These are phyloP conservation scores for Rauvolfia tetraphylla DNA, from an alignment of 257 asterid species.

Conservation along the genomic window DNA sequence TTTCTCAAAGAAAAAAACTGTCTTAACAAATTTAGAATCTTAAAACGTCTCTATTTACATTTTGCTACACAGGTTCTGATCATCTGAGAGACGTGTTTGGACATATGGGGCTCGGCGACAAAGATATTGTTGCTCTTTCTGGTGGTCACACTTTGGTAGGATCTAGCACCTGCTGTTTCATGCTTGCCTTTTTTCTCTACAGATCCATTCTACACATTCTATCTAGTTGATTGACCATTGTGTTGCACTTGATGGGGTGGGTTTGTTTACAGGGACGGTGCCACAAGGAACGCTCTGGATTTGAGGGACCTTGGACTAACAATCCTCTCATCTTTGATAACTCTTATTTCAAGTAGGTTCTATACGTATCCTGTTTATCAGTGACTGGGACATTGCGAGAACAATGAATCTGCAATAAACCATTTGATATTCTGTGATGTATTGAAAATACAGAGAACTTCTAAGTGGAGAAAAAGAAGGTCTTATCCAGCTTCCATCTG, in stretches of 20 bases:
- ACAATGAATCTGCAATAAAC: neutral
- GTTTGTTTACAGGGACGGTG: conserved; percentile 54
- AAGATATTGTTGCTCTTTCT: conserved; percentile 81
- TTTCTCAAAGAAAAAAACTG: too few relatives aligned
- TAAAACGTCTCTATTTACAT: neutral
- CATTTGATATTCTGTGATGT: neutral
- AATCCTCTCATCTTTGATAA: conserved; percentile 82
- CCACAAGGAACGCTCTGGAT: conserved; percentile 85
- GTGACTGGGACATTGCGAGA: neutral
- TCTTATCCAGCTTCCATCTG: conserved; percentile 65
- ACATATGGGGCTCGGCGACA: conserved; percentile 81
- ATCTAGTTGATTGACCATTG: neutral
- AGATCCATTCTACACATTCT: too few relatives aligned
- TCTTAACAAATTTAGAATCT: neutral
- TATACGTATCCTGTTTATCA: neutral
- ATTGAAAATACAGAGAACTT: conserved; percentile 46
- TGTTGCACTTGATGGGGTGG: neutral
- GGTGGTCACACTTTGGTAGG: conserved; percentile 86
- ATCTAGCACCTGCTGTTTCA: neutral
- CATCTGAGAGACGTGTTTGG: conserved; percentile 80
- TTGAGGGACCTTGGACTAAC: conserved; percentile 79
- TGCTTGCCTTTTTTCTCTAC: neutral
- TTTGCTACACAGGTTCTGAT: conserved; percentile 45
- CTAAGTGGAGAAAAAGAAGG: conserved; percentile 59
- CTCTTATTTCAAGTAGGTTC: conserved; percentile 56